These are phyloP conservation scores for Daphne laureola DNA, from an alignment of 441 rosid genomes.

Conservation along the genomic window DNA sequence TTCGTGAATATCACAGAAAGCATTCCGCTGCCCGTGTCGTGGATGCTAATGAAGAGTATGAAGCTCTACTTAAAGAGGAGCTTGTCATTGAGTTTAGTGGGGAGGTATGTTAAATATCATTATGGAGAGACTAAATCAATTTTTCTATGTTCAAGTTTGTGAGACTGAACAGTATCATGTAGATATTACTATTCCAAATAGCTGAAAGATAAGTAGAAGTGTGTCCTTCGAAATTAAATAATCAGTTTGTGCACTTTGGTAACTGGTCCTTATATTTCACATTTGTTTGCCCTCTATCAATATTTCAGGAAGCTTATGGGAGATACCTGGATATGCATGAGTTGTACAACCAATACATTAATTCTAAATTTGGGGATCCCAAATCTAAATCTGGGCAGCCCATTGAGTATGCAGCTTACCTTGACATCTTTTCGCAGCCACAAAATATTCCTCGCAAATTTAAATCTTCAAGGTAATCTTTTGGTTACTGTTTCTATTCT, in stretches of 20 bases:
- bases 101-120: slow-evolving; percentile 38
- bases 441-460: slow-evolving; percentile 47
- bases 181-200: too few species aligned
- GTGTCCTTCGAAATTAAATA: too few species aligned
- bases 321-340: slow-evolving; percentile 90
- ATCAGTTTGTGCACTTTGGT: too few species aligned
- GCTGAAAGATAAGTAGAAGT: too few species aligned
- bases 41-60: slow-evolving; percentile 66
- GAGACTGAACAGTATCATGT: too few species aligned
- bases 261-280: too few species aligned
- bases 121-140: too few species aligned
- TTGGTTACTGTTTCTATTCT: slow-evolving; percentile 8
- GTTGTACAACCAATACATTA: slow-evolving; percentile 71
- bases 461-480: slow-evolving; percentile 60
- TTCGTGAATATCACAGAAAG: slow-evolving; percentile 88
- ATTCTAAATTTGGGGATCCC: slow-evolving; percentile 79
- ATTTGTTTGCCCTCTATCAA: too few species aligned
- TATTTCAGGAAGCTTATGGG: slow-evolving; percentile 72
- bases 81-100: slow-evolving; percentile 82
- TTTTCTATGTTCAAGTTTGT: too few species aligned
- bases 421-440: slow-evolving; percentile 64
- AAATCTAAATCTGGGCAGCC: slow-evolving; percentile 39
- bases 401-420: slow-evolving; percentile 81
- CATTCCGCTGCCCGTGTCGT: slow-evolving; percentile 79
- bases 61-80: slow-evolving; percentile 75